These are phyloP conservation scores for Salvia sclarea DNA, from an alignment of 305 asterid genomes.

Conservation along the genomic window DNA sequence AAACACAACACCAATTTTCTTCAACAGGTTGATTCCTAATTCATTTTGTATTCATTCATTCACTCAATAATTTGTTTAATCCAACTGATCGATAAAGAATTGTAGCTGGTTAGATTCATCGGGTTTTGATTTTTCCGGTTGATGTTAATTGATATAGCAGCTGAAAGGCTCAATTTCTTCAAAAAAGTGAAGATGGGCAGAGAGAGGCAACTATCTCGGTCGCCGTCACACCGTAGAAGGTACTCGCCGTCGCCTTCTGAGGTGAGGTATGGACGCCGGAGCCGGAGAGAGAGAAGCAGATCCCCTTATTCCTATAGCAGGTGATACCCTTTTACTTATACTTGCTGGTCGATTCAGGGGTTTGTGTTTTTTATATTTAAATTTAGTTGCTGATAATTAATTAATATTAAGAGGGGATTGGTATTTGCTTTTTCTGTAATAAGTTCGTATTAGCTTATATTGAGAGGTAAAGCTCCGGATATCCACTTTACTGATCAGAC, in stretches of 20 bases:
- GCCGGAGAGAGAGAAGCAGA: constrained; percentile 84
- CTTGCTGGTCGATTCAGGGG: constrained; percentile 32
- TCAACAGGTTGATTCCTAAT: too few relatives aligned
- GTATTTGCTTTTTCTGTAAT: neutral
- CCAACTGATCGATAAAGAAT: neutral
- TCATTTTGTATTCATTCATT: too few relatives aligned
- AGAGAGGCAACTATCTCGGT: constrained; percentile 74
- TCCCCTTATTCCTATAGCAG: constrained; percentile 85
- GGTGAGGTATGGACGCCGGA: constrained; percentile 75
- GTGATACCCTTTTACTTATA: constrained; percentile 83
- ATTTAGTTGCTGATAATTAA: neutral
- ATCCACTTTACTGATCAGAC: neutral
- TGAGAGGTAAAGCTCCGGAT: constrained; percentile 5
- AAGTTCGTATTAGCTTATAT: neutral
- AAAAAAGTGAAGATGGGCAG: constrained; percentile 54
- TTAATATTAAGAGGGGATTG: neutral
- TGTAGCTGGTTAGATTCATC: constrained; percentile 3
- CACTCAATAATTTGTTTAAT: neutral
- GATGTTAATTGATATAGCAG: constrained; percentile 34
- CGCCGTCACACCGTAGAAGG: constrained; percentile 77
- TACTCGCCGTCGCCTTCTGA: constrained; percentile 85
- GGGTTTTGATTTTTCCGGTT: constrained; percentile 4
- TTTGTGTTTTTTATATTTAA: neutral
- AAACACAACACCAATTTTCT: constrained; percentile 28
- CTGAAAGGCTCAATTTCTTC: constrained; percentile 26